Evolutionary conservation across 1,139 yeast genomes (phyloP).

Genomic region (Pichia sorboxylosa): DNA sequence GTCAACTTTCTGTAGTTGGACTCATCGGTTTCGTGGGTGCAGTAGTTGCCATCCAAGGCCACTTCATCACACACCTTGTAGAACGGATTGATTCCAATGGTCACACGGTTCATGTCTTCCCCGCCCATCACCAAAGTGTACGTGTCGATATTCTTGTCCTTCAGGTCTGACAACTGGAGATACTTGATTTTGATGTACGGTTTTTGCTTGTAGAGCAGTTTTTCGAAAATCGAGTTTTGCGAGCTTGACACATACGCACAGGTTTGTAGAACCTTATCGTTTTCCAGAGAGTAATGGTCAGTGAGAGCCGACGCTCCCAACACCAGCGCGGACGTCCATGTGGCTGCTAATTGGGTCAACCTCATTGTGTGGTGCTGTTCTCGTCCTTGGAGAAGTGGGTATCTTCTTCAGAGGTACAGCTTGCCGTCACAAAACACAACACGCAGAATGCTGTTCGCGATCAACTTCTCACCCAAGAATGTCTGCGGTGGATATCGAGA

Average conservation of each 20-base stretch:
- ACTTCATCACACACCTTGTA: constrained; percentile 23
- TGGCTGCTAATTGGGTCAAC: too few relatives aligned
- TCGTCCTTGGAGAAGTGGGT: too few relatives aligned
- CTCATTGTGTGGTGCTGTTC: too few relatives aligned
- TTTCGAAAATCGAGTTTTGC: constrained; percentile 8
- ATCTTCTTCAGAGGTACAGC: too few relatives aligned
- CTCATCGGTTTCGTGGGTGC: constrained; percentile 14
- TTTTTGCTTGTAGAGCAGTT: neutral
- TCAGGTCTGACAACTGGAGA: constrained; percentile 3
- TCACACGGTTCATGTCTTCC: constrained; percentile 15
- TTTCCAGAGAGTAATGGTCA: constrained; percentile 16
- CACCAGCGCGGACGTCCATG: too few relatives aligned
- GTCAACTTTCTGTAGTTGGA: constrained; percentile 7
- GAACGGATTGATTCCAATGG: constrained; percentile 16
- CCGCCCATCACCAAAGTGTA: constrained; percentile 18
- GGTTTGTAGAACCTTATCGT: constrained; percentile 17
- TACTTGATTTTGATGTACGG: constrained; percentile 11
- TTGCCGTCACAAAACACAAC: too few relatives aligned
- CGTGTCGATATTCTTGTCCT: constrained; percentile 7
- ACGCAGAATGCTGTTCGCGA: too few relatives aligned
- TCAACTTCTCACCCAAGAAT: too few relatives aligned
- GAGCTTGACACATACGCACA: constrained; percentile 22
- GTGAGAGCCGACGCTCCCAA: neutral
- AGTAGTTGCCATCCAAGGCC: constrained; percentile 14
- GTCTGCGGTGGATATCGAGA: too few relatives aligned